Evolutionary conservation across 75 land plant species (phyloP), one percentile per base, ranked within the genome.

Genomic region (Pinus taeda): DNA sequence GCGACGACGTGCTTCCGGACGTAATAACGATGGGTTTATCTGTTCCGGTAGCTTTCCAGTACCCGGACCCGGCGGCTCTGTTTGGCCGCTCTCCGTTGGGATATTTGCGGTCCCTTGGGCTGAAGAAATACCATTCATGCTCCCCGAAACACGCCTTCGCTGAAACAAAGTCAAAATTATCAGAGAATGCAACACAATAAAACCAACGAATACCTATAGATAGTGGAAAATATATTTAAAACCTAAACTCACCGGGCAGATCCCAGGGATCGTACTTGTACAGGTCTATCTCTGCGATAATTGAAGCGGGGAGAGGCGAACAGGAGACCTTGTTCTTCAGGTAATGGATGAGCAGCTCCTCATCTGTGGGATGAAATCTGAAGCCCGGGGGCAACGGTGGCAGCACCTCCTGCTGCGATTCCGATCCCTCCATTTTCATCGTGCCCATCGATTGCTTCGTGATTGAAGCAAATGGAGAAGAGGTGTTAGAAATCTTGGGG

Each of bases 1-100:
- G 85, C 7, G 70, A 76, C 55, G 55, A 49, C 55, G 55, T 49
- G 4, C 83, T 79, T 0, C 81, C 88, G 2, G 84, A 71, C 55
- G 55, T 49, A 6, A 77, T 80, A 59, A 80, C 14, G 26, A 88
- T 78, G 60, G 88, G 88, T 76, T 86, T 86, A 21, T 88, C 90
- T 0, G 82, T 85, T 20, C 90, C 90, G 7, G 90, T 88, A 4
- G 90, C 87, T 75, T 87, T 87, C 89, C 89, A 87, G 59, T 85
- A 87, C 9, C 89, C 89, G 4, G 87, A 81, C 0, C 77, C 83
- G 4, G 90, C 88, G 42, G 90, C 80, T 57, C 90, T 17, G 73
- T 88, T 88, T 3, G 88, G 84, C 58, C 90, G 66, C 1, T 75
- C 81, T 11, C 90, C 90, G 73, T 83, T 88, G 8, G 88, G 88